phyloP scores from a whole-genome alignment of 176 grass and related monocot genomes.

The Typha latifolia region DNA sequence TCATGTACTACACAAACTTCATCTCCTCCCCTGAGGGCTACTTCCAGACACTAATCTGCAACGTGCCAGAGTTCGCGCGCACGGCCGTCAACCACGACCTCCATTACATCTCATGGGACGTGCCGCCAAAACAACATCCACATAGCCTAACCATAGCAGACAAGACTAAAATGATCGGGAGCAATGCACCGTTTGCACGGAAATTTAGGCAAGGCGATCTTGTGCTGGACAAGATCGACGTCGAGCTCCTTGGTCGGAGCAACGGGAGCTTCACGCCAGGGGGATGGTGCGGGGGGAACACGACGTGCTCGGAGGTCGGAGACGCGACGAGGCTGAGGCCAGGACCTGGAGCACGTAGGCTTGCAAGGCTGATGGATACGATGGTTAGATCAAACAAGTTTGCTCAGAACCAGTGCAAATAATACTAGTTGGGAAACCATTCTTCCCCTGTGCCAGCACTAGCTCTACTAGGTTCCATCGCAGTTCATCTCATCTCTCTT shows the following conservation, averaged over 20 bases:
- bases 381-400: conserved; percentile 41
- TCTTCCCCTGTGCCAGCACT: too few relatives aligned
- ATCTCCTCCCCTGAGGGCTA: conserved; percentile 88
- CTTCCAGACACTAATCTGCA: conserved; percentile 95
- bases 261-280: conserved; percentile 25
- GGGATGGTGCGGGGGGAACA: conserved; percentile 26
- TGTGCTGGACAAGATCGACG: conserved; percentile 45
- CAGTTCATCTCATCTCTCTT: too few relatives aligned
- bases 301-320: conserved; percentile 13
- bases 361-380: conserved; percentile 31
- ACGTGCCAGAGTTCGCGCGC: conserved; percentile 42
- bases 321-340: conserved; percentile 32
- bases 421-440: not conserved
- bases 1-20: conserved; percentile 99
- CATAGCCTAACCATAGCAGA: conserved; percentile 44
- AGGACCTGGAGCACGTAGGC: conserved; percentile 21
- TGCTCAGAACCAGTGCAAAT: conserved; percentile 50
- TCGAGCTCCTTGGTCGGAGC: conserved; percentile 21
- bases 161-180: conserved; percentile 31
- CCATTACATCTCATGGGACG: conserved; percentile 88
- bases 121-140: conserved; percentile 80
- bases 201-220: conserved; percentile 48
- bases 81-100: conserved; percentile 91
- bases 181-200: conserved; percentile 42
- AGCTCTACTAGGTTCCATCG: too few relatives aligned